Base-by-base conservation (phyloP, 2,329 filamentous ascomycete genomes). In the Eutypa lata region DNA sequence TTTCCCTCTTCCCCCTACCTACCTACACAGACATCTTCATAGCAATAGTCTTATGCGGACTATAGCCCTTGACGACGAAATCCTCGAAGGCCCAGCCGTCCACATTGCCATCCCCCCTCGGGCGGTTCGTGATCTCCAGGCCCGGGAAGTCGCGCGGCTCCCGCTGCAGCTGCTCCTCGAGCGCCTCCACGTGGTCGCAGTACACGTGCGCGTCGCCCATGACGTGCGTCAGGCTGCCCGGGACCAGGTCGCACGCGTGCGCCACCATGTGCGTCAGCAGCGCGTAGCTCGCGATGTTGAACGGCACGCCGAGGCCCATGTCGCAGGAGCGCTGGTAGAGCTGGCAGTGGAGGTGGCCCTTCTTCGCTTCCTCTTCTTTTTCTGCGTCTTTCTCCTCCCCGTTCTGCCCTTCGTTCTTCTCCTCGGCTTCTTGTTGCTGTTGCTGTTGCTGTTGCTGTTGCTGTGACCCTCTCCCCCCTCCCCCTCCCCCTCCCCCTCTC, bases 191-290 rank as follows among this genome's bases (percentile, higher is more conserved):
- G 69, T 99, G 94, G 69, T 99, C 93, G 7, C 88, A 73, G 72
- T 99, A 99, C 1, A 99, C 87, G 71, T 99, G 94, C n/a, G 93
- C 91, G 71, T 99, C 94, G 14, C 94, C 94, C 91, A 99, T 96
- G 47, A 91, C 91, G 71, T 97, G 94, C 38, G 91, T 94, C 57
- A 99, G 80, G 49, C 84, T 93, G 0, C 93, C 94, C 0, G 94
- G 91, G 1, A 90, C 82, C 51, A 99, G 73, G 61, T 92, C 87
- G 66, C 89, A 91, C 11, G 89, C 91, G 67, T 92, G 87, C 1
- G 94, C 93, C 46, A 99, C 76, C 88, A 99, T 97, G 71, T 97
- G 92, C 42, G 92, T 97, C 40, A 99, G 77, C 52, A 99, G 77
- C 33, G 94, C 91, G 73, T 99, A 99, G 58, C 84, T 90, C 1